phyloP scores from a whole-genome alignment of 352 stramenopile genomes.

The Phytopythium litorale region DNA sequence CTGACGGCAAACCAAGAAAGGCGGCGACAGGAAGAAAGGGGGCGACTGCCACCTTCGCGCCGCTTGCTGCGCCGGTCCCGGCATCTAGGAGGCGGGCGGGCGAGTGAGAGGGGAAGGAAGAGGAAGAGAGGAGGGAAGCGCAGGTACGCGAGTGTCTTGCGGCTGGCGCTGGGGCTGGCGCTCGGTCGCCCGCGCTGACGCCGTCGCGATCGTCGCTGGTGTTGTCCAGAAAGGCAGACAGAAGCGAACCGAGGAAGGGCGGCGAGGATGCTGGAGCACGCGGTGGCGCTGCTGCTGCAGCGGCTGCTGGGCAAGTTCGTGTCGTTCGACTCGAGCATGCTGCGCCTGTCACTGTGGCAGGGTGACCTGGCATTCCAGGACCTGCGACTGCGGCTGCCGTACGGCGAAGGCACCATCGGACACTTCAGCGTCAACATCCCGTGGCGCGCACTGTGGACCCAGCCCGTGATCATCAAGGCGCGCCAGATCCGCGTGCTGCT shows the following conservation, averaged over 20 bases:
- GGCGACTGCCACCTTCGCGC: not conserved
- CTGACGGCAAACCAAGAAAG: not conserved
- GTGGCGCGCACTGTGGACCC: slow-evolving; percentile 81
- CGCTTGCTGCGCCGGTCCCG: not conserved
- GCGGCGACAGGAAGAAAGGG: not conserved
- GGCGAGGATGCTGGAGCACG: slow-evolving; percentile 72
- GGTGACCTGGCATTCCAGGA: slow-evolving; percentile 83
- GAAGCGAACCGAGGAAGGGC: not conserved
- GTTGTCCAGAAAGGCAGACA: not conserved
- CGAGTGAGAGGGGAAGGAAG: not conserved
- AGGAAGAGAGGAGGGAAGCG: not conserved
- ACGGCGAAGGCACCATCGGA: slow-evolving; percentile 74
- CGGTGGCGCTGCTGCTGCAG: slow-evolving; percentile 81
- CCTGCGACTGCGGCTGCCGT: slow-evolving; percentile 72
- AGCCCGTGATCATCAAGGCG: slow-evolving; percentile 76
- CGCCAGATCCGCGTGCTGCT: slow-evolving; percentile 66
- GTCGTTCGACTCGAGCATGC: slow-evolving; percentile 83
- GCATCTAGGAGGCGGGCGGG: not conserved
- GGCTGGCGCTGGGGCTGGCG: not conserved
- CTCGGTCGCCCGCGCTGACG: not conserved
- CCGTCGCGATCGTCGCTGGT: not conserved
- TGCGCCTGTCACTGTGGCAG: slow-evolving; percentile 82
- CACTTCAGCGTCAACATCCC: slow-evolving; percentile 81
- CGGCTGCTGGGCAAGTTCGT: slow-evolving; percentile 87
- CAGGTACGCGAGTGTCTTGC: not conserved